A percentile compares a stretch with the other conserved stretches of the same genome.
These are phyloP conservation scores for Tylopilus subfusipes DNA, from an alignment of 768 basidiomycete species.

Conservation along the genomic window DNA sequence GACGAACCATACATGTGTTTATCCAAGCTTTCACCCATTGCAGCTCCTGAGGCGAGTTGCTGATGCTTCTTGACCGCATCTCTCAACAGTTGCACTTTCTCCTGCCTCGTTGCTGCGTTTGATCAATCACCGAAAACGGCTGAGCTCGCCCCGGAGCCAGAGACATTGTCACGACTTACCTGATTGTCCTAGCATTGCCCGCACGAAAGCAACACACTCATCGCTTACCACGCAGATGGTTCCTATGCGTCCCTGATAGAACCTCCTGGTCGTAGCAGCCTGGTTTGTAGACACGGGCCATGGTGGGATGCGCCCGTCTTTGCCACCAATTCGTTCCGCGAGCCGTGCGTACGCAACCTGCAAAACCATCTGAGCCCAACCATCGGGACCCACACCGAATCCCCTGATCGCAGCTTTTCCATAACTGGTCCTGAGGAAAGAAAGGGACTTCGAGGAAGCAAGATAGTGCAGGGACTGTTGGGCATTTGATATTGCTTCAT, in stretches of 20 bases:
- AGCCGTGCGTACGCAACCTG: conserved; percentile 86
- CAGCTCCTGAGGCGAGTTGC: conserved; percentile 57
- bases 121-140: background rate
- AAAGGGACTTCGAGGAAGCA: conserved; percentile 58
- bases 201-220: conserved; percentile 76
- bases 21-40: conserved; percentile 74
- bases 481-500: conserved; percentile 52
- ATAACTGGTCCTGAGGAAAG: conserved; percentile 58
- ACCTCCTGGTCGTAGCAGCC: conserved; percentile 85
- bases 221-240: conserved; percentile 80
- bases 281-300: conserved; percentile 83
- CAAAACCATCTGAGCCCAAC: conserved; percentile 90
- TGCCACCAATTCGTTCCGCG: conserved; percentile 32
- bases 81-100: conserved; percentile 52
- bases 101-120: conserved; percentile 30
- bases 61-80: conserved; percentile 64
- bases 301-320: conserved; percentile 26
- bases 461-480: conserved; percentile 56
- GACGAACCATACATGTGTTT: conserved; percentile 77
- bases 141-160: background rate
- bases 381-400: conserved; percentile 90
- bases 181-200: conserved; percentile 59
- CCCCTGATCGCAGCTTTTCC: no score
- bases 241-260: conserved; percentile 87
- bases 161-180: conserved; percentile 21